Evolutionary conservation across 495 filamentous ascomycete genomes (phyloP).

Genomic region (Jackrogersella multiformis): DNA sequence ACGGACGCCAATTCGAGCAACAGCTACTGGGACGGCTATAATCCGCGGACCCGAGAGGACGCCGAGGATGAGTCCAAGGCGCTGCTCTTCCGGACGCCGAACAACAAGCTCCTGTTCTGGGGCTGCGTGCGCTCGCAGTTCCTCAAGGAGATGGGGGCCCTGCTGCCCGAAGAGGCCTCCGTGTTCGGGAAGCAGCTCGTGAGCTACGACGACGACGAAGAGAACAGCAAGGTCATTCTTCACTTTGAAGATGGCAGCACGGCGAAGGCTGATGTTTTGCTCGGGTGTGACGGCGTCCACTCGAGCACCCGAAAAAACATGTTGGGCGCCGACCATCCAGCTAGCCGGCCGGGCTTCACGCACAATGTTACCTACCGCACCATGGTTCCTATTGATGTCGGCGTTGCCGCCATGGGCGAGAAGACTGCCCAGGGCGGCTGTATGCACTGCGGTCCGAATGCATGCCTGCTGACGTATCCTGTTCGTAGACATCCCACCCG

Average conservation of each 20-base stretch:
- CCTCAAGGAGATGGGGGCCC: background rate
- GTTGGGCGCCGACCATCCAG: background rate
- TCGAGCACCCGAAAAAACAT: background rate
- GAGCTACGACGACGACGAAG: background rate
- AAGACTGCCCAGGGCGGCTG: background rate
- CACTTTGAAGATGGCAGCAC: background rate
- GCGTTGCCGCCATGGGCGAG: background rate
- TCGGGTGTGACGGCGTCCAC: background rate
- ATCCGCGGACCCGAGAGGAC: background rate
- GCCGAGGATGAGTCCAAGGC: background rate
- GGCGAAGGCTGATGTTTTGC: background rate
- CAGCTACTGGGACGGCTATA: background rate
- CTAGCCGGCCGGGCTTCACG: background rate
- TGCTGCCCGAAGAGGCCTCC: background rate
- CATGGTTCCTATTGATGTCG: background rate
- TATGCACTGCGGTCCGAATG: background rate
- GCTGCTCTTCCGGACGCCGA: background rate
- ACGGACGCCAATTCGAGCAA: background rate
- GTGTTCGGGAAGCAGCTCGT: background rate
- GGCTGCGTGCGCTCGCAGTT: background rate
- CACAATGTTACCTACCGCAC: background rate
- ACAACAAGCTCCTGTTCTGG: background rate
- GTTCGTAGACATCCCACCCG: background rate
- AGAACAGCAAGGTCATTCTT: background rate
- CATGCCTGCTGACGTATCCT: background rate